Evolutionary conservation across 441 rosid genomes (phyloP), one percentile per base, ranked within the genome.

Genomic region (Gossypium lobatum): DNA sequence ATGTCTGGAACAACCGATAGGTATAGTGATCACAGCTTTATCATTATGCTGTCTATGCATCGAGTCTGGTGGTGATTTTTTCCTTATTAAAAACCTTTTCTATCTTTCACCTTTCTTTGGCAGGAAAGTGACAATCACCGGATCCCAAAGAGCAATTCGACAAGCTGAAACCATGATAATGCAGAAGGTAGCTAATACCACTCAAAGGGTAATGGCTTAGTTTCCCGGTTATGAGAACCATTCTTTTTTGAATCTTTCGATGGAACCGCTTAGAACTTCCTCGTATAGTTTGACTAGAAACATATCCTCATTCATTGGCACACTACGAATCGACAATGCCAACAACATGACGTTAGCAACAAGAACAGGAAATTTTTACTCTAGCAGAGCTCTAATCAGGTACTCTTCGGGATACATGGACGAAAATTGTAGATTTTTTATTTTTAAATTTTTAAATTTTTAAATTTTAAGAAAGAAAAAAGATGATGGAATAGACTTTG

Each of bases 111-210:
- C 55, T 13, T 7, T 6, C 34, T 58, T 46, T 78, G 71, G 80
- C 91, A 95, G 98, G 95, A 95, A 93, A 85, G 96, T 95, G 75
- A 93, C 90, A 5, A 95, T 92, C 79, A 88, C 96, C 0, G 99
- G 99, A 39, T 82, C 99, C 31, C 95, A 93, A 78, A 87, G 97
- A 82, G 91, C 98, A 39, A 82, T 93, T 68, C 87, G 81, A 26
- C 83, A 90, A 63, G 99, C 99, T 6, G 98, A 95, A 79, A 77
- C 90, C 63, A 88, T 95, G 99, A 95, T 95, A 77, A 84, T 84
- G 88, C 95, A 92, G 86, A 95, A 93, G 85, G 98, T 93, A 75
- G 86, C 93, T 20, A 86, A 88, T 72, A 98, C 97, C 74, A 82
- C 92, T 0, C 93, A 95, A 87, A 91, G 93, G 81, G 82, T 82